phyloP scores from a whole-genome alignment of 768 basidiomycete species.

The Lactarius tabidus region DNA sequence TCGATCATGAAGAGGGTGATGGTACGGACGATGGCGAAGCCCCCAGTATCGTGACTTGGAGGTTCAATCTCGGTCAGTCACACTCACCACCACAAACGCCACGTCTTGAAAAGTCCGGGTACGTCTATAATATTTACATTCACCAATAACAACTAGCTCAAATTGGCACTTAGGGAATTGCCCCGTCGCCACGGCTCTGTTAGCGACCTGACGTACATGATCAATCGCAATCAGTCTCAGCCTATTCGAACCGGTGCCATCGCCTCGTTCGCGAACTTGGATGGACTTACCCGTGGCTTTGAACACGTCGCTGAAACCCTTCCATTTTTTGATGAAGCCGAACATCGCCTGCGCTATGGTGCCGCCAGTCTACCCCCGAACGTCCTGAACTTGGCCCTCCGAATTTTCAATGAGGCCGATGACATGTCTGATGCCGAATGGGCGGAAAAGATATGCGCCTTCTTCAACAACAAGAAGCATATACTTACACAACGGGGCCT shows the following conservation, averaged over 20 bases:
- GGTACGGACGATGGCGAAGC: conserved; percentile 77
- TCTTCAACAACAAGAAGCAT: conserved; percentile 64
- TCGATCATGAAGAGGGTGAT: conserved; percentile 95
- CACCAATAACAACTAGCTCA: neutral
- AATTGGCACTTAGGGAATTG: conserved; percentile 39
- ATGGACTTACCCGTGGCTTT: conserved; percentile 68
- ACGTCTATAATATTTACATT: conserved; percentile 22
- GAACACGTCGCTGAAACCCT: conserved; percentile 66
- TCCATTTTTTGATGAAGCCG: conserved; percentile 66
- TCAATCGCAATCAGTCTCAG: conserved; percentile 80
- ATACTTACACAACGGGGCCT: conserved; percentile 73
- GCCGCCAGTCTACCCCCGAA: conserved; percentile 74
- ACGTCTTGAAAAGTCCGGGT: conserved; percentile 48
- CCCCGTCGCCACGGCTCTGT: conserved; percentile 84
- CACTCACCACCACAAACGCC: conserved; percentile 86
- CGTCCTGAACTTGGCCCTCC: conserved; percentile 90
- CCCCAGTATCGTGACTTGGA: conserved; percentile 82
- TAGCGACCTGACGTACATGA: conserved; percentile 92
- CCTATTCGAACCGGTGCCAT: conserved; percentile 89
- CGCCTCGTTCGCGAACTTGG: conserved; percentile 79
- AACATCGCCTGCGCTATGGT: conserved; percentile 75
- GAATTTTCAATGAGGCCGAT: conserved; percentile 77
- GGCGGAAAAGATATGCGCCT: conserved; percentile 63
- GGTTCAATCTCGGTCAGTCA: conserved; percentile 89
- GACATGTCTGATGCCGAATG: conserved; percentile 75